A percentile compares a stretch with the other conserved stretches of the same genome.
Conservation (phyloP, 2,329 filamentous ascomycete species). For the Hypoxylon sp. region DNA sequence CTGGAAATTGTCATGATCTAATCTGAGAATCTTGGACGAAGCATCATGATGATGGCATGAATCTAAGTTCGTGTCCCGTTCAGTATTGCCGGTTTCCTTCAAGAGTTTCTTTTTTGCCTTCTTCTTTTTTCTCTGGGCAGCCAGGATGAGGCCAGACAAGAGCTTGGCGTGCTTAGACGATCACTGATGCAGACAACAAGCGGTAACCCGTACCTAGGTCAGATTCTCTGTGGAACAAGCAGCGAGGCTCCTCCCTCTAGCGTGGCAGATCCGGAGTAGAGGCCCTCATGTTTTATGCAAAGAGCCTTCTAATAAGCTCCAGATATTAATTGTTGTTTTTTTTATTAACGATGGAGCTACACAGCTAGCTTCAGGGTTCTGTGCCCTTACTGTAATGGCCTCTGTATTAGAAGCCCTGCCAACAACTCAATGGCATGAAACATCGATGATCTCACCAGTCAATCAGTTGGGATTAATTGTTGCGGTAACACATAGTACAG, state of each 20-base stretch:
- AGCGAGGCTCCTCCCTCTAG: constrained; percentile 33
- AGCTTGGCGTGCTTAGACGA: constrained; percentile 26
- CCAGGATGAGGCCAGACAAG: constrained; percentile 8
- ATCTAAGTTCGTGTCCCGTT: not conserved
- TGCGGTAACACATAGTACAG: constrained; percentile 34
- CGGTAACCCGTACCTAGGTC: constrained; percentile 36
- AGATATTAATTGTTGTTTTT: constrained; percentile 6
- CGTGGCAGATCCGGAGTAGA: constrained; percentile 36
- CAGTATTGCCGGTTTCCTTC: constrained; percentile 6
- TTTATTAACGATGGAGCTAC: constrained; percentile 14
- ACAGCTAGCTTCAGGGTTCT: constrained; percentile 15
- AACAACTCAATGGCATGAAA: constrained; percentile 22
- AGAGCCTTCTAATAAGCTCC: constrained; percentile 7
- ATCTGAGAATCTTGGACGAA: constrained; percentile 19
- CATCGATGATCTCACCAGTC: constrained; percentile 36
- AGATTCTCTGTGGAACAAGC: constrained; percentile 26
- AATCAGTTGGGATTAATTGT: constrained; percentile 17
- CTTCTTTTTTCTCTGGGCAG: constrained; percentile 1
- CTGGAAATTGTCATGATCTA: constrained; percentile 39
- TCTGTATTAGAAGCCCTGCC: not conserved
- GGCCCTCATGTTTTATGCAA: constrained; percentile 22
- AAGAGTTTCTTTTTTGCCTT: constrained; percentile 13
- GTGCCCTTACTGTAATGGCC: constrained; percentile 25
- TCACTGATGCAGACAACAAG: constrained; percentile 35
- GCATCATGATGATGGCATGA: constrained; percentile 36